A percentile compares a stretch with the other conserved stretches of the same genome.
These are phyloP conservation scores for Amaranthus cruentus DNA, from an alignment of 148 eudicot genomes.

Conservation along the genomic window DNA sequence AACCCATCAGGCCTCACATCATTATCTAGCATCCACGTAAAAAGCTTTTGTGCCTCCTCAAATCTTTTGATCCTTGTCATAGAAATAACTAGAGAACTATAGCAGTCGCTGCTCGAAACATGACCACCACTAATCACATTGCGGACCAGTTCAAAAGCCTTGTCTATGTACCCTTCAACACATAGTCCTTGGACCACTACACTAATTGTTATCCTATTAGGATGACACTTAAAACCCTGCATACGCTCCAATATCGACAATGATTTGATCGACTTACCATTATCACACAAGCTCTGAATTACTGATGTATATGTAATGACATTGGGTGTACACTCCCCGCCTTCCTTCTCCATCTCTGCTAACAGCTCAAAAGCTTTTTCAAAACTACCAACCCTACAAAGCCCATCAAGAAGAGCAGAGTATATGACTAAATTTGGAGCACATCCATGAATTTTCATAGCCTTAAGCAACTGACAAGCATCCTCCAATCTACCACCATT, in stretches of 20 bases:
- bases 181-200: constrained; percentile 62
- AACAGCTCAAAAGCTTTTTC: constrained; percentile 64
- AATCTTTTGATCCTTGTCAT: constrained; percentile 41
- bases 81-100: constrained; percentile 54
- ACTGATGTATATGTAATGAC: constrained; percentile 64
- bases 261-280: constrained; percentile 50
- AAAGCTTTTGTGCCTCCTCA: constrained; percentile 58
- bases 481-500: constrained; percentile 53
- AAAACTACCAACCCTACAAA: constrained; percentile 51
- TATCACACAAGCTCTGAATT: constrained; percentile 56
- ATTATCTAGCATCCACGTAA: constrained; percentile 53
- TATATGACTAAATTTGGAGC: constrained; percentile 52
- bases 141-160: constrained; percentile 48
- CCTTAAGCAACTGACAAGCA: constrained; percentile 59
- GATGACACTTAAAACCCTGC: constrained; percentile 38
- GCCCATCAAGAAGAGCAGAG: constrained; percentile 66
- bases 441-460: constrained; percentile 56
- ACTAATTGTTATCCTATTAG: constrained; percentile 62
- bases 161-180: constrained; percentile 45
- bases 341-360: constrained; percentile 66
- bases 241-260: constrained; percentile 59
- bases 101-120: constrained; percentile 46
- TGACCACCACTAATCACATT: constrained; percentile 38
- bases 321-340: constrained; percentile 57
- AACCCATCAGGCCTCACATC: constrained; percentile 54